Evolutionary conservation across 352 stramenopile genomes (phyloP).

Genomic region (Phytophthora rubi): DNA sequence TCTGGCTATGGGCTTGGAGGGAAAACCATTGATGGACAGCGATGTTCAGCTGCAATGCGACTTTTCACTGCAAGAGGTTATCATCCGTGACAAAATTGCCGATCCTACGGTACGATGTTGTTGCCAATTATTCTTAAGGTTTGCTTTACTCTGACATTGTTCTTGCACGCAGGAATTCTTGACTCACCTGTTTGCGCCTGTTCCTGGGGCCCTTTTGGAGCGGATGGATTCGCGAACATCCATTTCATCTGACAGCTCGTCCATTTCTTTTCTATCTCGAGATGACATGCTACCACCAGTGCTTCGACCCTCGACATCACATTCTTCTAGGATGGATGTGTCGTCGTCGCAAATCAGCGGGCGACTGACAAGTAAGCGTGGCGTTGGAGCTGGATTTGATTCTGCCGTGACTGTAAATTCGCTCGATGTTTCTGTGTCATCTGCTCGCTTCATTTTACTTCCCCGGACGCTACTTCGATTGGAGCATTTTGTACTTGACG

Average conservation of each 20-base stretch:
- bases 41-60: constrained; percentile 40
- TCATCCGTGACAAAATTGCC: constrained; percentile 56
- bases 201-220: constrained; percentile 36
- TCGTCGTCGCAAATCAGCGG: constrained; percentile 41
- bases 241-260: constrained; percentile 36
- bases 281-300: constrained; percentile 27
- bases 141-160: constrained; percentile 18
- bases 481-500: constrained; percentile 62
- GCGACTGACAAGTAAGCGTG: constrained; percentile 24
- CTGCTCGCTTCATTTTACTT: constrained; percentile 56
- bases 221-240: constrained; percentile 33
- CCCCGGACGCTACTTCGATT: constrained; percentile 57
- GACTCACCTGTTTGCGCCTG: constrained; percentile 45
- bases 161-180: constrained; percentile 40
- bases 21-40: constrained; percentile 2
- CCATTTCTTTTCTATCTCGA: constrained; percentile 33
- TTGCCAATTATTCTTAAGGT: neutral
- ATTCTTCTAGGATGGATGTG: constrained; percentile 27
- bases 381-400: constrained; percentile 11
- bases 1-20: constrained; percentile 22
- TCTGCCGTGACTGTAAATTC: constrained; percentile 24
- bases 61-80: constrained; percentile 49
- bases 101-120: constrained; percentile 46
- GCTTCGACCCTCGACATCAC: constrained; percentile 21
- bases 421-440: constrained; percentile 48